These are phyloP conservation scores for Otatea glauca DNA, from an alignment of 176 grass and related monocot species.

Conservation along the genomic window DNA sequence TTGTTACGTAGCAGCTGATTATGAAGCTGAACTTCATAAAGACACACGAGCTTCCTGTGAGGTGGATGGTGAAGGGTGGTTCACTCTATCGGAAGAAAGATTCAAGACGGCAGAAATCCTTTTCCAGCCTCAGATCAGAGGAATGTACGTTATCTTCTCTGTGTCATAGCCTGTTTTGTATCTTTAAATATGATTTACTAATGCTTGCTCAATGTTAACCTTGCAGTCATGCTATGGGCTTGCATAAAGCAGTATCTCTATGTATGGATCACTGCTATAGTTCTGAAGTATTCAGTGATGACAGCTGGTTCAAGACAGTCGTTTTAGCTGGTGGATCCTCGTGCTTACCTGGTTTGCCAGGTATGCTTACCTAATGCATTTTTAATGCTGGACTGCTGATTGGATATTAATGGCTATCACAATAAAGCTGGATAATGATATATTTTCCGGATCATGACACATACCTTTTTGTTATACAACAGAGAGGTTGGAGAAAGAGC, in stretches of 20 bases:
- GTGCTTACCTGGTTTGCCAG: slow-evolving; percentile 84
- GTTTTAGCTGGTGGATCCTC: slow-evolving; percentile 86
- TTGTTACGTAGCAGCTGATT: slow-evolving; percentile 83
- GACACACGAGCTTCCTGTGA: slow-evolving; percentile 72
- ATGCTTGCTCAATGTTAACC: slow-evolving; percentile 38
- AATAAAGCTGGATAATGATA: not conserved
- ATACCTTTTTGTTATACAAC: slow-evolving; percentile 25
- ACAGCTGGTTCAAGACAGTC: slow-evolving; percentile 84
- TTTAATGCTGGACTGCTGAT: not conserved
- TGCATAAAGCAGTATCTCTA: slow-evolving; percentile 82
- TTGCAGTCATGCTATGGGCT: slow-evolving; percentile 76
- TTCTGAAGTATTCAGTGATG: slow-evolving; percentile 58
- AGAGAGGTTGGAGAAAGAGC: slow-evolving; percentile 91
- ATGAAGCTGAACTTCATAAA: slow-evolving; percentile 78
- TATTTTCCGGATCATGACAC: not conserved
- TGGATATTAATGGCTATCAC: not conserved
- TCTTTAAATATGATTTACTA: slow-evolving; percentile 20
- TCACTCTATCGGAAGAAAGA: slow-evolving; percentile 82
- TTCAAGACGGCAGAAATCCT: slow-evolving; percentile 83
- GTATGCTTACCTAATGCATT: slow-evolving; percentile 47
- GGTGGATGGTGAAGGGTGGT: slow-evolving; percentile 79
- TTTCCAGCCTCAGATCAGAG: slow-evolving; percentile 83
- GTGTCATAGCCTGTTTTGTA: not conserved
- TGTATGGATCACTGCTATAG: slow-evolving; percentile 93
- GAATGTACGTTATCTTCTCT: slow-evolving; percentile 60